phyloP scores from a whole-genome alignment of 805 yeast genomes.

The Candida ovalis region DNA sequence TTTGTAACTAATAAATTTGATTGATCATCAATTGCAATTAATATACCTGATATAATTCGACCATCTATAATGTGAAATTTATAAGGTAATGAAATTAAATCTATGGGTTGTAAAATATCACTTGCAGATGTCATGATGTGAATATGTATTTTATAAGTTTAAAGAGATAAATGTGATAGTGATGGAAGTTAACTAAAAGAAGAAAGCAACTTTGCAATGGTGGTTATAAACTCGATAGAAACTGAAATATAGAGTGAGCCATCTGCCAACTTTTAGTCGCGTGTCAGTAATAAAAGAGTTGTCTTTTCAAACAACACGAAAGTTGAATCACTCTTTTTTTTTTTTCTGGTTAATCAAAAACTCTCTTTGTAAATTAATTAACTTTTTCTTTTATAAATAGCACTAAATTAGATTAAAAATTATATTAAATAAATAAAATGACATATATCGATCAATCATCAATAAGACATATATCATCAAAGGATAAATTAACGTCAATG shows the following conservation, averaged over 20 bases:
- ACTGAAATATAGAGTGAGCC: no score
- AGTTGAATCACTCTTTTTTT: not conserved
- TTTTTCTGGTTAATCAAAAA: no score
- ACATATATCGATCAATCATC: constrained; percentile 21
- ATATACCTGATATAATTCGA: constrained; percentile 33
- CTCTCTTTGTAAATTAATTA: no score
- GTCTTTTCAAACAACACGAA: no score
- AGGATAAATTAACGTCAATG: constrained; percentile 24
- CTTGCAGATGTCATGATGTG: not conserved
- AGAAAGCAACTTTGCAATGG: no score
- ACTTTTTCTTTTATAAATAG: not conserved
- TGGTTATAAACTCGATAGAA: no score
- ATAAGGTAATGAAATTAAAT: constrained; percentile 33
- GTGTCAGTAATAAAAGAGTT: no score
- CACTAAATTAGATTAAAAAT: not conserved
- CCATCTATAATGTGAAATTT: constrained; percentile 28
- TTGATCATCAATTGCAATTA: constrained; percentile 43
- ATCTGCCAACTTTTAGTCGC: no score
- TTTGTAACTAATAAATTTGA: constrained; percentile 38
- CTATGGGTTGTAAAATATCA: constrained; percentile 16
- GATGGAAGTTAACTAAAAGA: not conserved
- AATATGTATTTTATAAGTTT: not conserved
- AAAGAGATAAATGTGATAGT: not conserved
- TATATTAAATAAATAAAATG: constrained; percentile 12
- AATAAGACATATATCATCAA: constrained; percentile 21